Percentiles rank a stretch among this genome's conserved stretches.
Evolutionary conservation across 768 basidiomycete species (phyloP).

Genomic region (Gloeophyllum trabeum): DNA sequence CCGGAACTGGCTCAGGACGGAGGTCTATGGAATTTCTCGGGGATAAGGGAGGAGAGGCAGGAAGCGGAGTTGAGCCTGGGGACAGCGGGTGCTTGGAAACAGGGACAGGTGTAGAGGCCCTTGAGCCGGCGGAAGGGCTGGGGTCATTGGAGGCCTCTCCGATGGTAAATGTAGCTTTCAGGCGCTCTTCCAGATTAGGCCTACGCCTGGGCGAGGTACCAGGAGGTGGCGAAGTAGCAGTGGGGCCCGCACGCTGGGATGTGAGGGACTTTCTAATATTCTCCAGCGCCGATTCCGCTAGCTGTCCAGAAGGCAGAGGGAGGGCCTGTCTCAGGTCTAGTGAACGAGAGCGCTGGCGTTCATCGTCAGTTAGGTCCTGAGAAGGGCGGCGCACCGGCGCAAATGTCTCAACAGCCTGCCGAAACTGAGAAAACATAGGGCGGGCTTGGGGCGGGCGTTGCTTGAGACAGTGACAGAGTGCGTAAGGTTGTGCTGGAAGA

Average conservation of each 20-base stretch:
- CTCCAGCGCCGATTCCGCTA: conserved; percentile 49
- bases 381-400: conserved; percentile 37
- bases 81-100: conserved; percentile 20
- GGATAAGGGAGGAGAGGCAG: conserved; percentile 24
- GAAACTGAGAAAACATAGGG: conserved; percentile 65
- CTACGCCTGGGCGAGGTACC: conserved; percentile 25
- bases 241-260: conserved; percentile 36
- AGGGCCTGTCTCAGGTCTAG: conserved; percentile 17
- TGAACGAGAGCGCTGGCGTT: conserved; percentile 24
- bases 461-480: too few species aligned
- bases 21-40: conserved; percentile 5
- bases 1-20: conserved; percentile 8
- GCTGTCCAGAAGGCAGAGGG: conserved; percentile 34
- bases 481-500: too few species aligned
- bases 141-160: conserved; percentile 37
- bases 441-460: too few species aligned
- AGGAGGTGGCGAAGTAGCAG: conserved; percentile 19
- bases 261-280: conserved; percentile 56
- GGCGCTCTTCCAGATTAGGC: conserved; percentile 62
- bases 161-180: conserved; percentile 54
- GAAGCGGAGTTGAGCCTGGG: conserved; percentile 31
- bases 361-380: conserved; percentile 17
- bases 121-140: conserved; percentile 21
- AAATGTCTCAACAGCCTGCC: conserved; percentile 61
- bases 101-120: conserved; percentile 2